These are phyloP conservation scores for Medakamo hakoo DNA, from an alignment of 139 green algal species.

Conservation along the genomic window DNA sequence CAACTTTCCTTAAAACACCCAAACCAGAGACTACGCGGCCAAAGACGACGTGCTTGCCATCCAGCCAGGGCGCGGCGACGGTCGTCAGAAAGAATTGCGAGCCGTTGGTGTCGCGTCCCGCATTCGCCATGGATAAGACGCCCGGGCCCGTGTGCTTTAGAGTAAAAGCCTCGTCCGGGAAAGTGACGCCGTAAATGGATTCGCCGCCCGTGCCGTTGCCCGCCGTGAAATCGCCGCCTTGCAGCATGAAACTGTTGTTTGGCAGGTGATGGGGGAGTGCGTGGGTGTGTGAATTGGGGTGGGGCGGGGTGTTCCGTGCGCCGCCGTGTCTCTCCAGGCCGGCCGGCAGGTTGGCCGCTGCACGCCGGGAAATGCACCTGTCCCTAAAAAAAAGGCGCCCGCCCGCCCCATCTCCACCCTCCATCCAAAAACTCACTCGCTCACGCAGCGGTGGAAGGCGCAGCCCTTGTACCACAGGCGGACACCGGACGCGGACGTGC, in stretches of 20 bases:
- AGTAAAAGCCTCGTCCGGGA: slow-evolving; percentile 38
- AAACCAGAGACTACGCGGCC: slow-evolving; percentile 32
- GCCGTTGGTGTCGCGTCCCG: slow-evolving; percentile 64
- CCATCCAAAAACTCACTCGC: slow-evolving; percentile 5
- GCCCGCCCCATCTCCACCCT: neutral
- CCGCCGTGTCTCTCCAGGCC: neutral
- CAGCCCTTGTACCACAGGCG: slow-evolving; percentile 21
- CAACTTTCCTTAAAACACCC: neutral
- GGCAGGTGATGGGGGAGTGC: neutral
- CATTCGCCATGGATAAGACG: slow-evolving; percentile 50
- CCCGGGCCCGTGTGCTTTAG: slow-evolving; percentile 47
- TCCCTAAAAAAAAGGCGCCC: too few relatives aligned
- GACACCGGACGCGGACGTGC: too few relatives aligned
- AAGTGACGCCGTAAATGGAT: slow-evolving; percentile 24
- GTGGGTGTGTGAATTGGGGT: neutral
- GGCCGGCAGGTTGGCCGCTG: neutral
- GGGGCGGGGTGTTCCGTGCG: neutral
- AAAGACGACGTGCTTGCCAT: slow-evolving; percentile 70
- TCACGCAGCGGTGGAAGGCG: slow-evolving; percentile 45
- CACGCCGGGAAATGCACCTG: neutral
- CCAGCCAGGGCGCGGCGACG: slow-evolving; percentile 3
- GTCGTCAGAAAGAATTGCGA: slow-evolving; percentile 51
- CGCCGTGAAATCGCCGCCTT: slow-evolving; percentile 73
- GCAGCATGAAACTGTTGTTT: slow-evolving; percentile 52
- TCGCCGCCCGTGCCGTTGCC: slow-evolving; percentile 51